Conservation (phyloP, 306 rosid genomes). For the Arachis hypogaea region DNA sequence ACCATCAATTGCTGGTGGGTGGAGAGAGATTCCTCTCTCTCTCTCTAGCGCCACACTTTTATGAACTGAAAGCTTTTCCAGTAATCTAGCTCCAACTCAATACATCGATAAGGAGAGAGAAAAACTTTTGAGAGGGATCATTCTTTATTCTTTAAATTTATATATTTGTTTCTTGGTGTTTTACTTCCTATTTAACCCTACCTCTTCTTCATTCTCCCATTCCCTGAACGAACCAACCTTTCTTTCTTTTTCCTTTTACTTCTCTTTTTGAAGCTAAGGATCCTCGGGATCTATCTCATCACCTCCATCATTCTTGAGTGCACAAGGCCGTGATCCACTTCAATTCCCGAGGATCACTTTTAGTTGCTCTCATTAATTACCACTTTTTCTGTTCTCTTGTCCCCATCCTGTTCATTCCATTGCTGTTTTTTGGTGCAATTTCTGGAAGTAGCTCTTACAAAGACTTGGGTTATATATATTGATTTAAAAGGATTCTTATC, state of each 20-base stretch:
- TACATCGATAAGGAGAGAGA: conserved; percentile 61
- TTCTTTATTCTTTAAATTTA: conserved; percentile 55
- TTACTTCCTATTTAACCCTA: conserved; percentile 62
- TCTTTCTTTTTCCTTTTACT: background rate
- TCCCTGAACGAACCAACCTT: conserved; percentile 39
- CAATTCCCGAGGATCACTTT: conserved; percentile 67
- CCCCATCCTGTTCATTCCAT: no score
- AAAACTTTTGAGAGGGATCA: conserved; percentile 43
- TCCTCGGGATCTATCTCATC: conserved; percentile 58
- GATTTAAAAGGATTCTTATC: conserved; percentile 17
- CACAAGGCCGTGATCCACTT: conserved; percentile 30
- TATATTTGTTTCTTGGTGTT: conserved; percentile 28
- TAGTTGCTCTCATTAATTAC: conserved; percentile 15
- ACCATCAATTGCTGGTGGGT: conserved; percentile 77
- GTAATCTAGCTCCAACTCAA: conserved; percentile 77
- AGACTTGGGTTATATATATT: conserved; percentile 27
- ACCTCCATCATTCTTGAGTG: conserved; percentile 26
- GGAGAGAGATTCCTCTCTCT: conserved; percentile 32
- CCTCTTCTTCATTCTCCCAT: conserved; percentile 53
- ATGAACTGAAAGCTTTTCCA: conserved; percentile 66
- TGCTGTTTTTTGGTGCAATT: conserved; percentile 28
- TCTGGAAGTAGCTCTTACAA: conserved; percentile 19
- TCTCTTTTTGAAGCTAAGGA: conserved; percentile 30
- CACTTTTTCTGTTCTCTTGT: conserved; percentile 2
- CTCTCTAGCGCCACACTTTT: conserved; percentile 73